Evolutionary conservation across 2,329 filamentous ascomycete genomes (phyloP), one percentile per base, ranked within the genome.

Genomic region (Corynespora cassiicola): DNA sequence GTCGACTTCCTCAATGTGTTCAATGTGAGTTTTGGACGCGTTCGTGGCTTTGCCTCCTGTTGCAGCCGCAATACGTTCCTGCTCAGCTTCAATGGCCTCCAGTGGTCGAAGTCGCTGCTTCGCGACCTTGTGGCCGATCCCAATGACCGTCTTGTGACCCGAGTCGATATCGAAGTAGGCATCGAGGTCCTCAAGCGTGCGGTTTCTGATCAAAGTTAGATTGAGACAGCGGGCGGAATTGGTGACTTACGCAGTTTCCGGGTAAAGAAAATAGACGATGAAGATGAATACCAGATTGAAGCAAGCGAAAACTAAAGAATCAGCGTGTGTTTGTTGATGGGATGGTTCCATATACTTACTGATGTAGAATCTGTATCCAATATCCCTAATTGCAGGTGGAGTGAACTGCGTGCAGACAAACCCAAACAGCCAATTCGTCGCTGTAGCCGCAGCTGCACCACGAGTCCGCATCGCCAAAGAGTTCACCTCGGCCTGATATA

Each of bases 391-490:
- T 1, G 69, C 72, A 3, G 66, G 56, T 36, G 73, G 72, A n/a
- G 72, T 75, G 45, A 73, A 72, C 45, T 75, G 71, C 1, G 67
- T 68, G 6, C 73, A 69, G 6, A 70, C 66, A 35, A 75, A 75
- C 6, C 69, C 69, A 22, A 61, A 60, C 7, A 74, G 52, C 73
- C 72, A 75, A 43, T 75, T 75, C 1, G 71, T 73, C 0, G 71
- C 32, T 1, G 72, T 74, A 1, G 71, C 72, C 1, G 71, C 72
- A 2, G 70, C 72, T 2, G 72, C 72, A 7, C 72, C 72, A 18
- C 68, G 67, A 4, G 69, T 70, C 4, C 71, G 52, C 66, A 74
- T 72, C 1, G 63, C 52, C 7, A 72, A 56, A n/a, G 62, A 65
- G 41, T 71, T 73, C 35, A 73, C 65, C 42, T 73, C 70, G 2